A percentile compares a stretch with the other conserved stretches of the same genome.
These are phyloP conservation scores for Dioscorea cayenensis DNA, from an alignment of 116 monocot genomes.

Conservation along the genomic window DNA sequence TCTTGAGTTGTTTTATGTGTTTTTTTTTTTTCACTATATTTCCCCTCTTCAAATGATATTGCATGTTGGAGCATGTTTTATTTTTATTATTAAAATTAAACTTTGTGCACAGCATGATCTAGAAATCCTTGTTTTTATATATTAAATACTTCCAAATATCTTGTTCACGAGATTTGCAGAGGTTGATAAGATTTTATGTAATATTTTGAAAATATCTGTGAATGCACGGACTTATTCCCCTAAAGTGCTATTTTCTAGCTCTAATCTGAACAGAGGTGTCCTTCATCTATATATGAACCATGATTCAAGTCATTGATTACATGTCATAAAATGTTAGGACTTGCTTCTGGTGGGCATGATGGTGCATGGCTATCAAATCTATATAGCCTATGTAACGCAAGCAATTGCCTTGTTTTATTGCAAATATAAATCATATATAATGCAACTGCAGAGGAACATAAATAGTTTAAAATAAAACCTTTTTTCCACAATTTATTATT, in stretches of 20 bases:
- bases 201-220: neutral
- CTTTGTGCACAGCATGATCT: neutral
- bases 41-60: conserved; percentile 68
- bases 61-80: conserved; percentile 53
- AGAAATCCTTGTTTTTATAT: neutral
- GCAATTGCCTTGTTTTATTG: neutral
- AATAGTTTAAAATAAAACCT: no score
- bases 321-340: no score
- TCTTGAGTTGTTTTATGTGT: no score
- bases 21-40: no score
- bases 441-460: neutral
- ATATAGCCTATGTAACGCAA: neutral
- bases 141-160: neutral
- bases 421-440: neutral
- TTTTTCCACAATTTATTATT: no score
- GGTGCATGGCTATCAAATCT: neutral
- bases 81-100: no score
- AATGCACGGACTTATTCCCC: no score
- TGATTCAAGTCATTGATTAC: no score
- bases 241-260: no score
- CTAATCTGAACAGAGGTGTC: no score
- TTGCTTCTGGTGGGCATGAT: neutral
- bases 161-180: neutral
- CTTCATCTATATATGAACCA: no score
- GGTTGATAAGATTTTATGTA: neutral